phyloP scores from a whole-genome alignment of 495 filamentous ascomycete genomes.

The Podospora sp. region DNA sequence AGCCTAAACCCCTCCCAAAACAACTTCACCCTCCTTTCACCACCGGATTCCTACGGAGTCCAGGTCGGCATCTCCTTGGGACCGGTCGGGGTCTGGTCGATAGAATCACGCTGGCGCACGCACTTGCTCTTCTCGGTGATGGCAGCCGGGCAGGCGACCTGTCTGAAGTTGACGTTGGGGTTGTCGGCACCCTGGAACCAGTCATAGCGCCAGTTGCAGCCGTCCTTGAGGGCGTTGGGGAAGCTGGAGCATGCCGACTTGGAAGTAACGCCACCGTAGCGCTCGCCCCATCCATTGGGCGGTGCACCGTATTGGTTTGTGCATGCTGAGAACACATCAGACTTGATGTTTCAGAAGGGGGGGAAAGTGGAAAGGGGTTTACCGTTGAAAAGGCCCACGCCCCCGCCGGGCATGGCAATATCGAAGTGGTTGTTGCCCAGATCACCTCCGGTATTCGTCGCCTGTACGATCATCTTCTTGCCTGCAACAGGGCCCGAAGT shows the following conservation, averaged over 20 bases:
- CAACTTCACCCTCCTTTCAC: neutral
- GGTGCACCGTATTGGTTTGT: constrained; percentile 63
- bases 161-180: constrained; percentile 56
- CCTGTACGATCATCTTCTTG: constrained; percentile 70
- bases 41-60: constrained; percentile 10
- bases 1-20: neutral
- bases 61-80: constrained; percentile 29
- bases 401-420: constrained; percentile 67
- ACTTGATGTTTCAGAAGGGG: neutral
- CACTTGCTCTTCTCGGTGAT: constrained; percentile 58
- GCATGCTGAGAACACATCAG: constrained; percentile 44
- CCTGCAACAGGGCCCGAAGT: constrained; percentile 57
- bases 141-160: constrained; percentile 62
- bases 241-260: constrained; percentile 57
- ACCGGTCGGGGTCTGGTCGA: constrained; percentile 41
- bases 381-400: constrained; percentile 65
- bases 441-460: constrained; percentile 66
- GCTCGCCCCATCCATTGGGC: constrained; percentile 59
- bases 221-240: constrained; percentile 58
- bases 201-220: constrained; percentile 72
- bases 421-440: constrained; percentile 64
- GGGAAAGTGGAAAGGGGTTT: constrained; percentile 1
- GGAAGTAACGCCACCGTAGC: constrained; percentile 62
- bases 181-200: constrained; percentile 67
- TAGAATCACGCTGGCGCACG: constrained; percentile 33